Conservation (phyloP, 2,329 filamentous ascomycete genomes). For the Dactylonectria macrodidyma region DNA sequence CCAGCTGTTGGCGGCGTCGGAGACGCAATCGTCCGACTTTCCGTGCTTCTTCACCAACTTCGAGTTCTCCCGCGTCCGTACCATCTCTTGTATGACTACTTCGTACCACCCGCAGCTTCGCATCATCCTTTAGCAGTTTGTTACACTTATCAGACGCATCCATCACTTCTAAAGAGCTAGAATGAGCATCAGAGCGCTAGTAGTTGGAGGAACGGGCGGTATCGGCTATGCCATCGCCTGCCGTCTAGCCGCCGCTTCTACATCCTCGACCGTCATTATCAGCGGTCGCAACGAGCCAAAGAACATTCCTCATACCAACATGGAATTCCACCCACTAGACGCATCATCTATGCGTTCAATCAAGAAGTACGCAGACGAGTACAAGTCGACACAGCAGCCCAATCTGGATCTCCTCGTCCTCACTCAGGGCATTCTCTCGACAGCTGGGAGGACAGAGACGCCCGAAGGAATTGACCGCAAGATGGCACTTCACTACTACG, state of each 20-base stretch:
- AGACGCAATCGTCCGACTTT: too few species aligned
- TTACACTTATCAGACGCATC: too few species aligned
- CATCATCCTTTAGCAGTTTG: too few species aligned
- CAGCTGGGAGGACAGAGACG: slow-evolving; percentile 56
- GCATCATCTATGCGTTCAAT: slow-evolving; percentile 53
- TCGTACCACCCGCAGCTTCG: too few species aligned
- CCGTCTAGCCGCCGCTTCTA: slow-evolving; percentile 48
- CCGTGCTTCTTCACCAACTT: too few species aligned
- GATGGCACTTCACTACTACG: slow-evolving; percentile 63
- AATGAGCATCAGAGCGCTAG: slow-evolving; percentile 48
- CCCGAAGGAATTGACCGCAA: slow-evolving; percentile 61
- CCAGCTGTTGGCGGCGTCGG: too few species aligned
- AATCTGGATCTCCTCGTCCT: slow-evolving; percentile 57
- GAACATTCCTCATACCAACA: slow-evolving; percentile 50
- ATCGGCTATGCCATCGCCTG: slow-evolving; percentile 56
- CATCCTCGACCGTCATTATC: slow-evolving; percentile 50
- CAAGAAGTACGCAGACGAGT: slow-evolving; percentile 50
- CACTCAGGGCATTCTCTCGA: slow-evolving; percentile 56
- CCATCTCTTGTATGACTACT: too few species aligned
- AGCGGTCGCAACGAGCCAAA: slow-evolving; percentile 51
- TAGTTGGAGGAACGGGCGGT: slow-evolving; percentile 55
- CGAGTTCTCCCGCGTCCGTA: too few species aligned
- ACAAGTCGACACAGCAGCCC: slow-evolving; percentile 44
- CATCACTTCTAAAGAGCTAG: too few species aligned
- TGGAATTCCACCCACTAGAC: slow-evolving; percentile 51